These are phyloP conservation scores for Nyctanthes arbortristis DNA, from an alignment of 257 asterid genomes.

Conservation along the genomic window DNA sequence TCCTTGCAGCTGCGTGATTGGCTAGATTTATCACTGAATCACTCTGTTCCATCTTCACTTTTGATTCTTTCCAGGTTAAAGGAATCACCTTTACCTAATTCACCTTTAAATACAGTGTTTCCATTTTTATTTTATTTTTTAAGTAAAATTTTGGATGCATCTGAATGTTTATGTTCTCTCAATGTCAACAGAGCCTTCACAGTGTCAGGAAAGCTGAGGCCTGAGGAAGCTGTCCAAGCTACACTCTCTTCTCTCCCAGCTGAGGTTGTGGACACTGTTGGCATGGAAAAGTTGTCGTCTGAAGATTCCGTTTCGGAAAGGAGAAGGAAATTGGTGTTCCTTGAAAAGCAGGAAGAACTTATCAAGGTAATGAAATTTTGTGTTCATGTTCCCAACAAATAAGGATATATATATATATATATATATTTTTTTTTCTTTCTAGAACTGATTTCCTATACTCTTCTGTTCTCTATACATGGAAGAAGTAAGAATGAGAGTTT, in stretches of 20 bases:
- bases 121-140: not conserved
- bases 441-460: conserved; percentile 15
- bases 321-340: conserved; percentile 87
- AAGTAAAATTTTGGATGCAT: conserved; percentile 21
- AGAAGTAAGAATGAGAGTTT: not conserved
- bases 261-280: conserved; percentile 91
- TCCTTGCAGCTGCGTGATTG: conserved; percentile 77
- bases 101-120: not conserved
- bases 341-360: conserved; percentile 90
- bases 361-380: conserved; percentile 57
- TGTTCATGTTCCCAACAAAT: conserved; percentile 17
- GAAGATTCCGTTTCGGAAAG: conserved; percentile 89
- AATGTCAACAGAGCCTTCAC: conserved; percentile 65
- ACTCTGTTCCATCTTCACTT: conserved; percentile 89
- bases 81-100: not conserved
- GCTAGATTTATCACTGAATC: conserved; percentile 88
- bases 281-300: conserved; percentile 74
- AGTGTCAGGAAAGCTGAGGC: conserved; percentile 73
- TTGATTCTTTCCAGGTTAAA: conserved; percentile 80
- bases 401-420: conserved; percentile 16
- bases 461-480: not conserved
- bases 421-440: not conserved
- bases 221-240: conserved; percentile 83
- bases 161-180: conserved; percentile 28
- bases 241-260: conserved; percentile 89